Conservation (phyloP, 805 yeast genomes). For the Wickerhamiella qilinensis region DNA sequence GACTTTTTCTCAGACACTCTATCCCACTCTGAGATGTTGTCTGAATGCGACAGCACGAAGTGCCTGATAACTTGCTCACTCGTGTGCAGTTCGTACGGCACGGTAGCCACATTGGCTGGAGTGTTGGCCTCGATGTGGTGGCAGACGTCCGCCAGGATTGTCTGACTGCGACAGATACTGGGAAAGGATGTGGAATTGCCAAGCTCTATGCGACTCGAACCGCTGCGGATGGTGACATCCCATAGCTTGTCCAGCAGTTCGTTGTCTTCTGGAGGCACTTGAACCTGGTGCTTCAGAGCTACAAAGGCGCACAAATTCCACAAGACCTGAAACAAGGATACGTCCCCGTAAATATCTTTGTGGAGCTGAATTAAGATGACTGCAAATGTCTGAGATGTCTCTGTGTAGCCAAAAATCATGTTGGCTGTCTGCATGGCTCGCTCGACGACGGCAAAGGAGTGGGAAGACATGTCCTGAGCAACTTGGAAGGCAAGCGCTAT, state of each 20-base stretch:
- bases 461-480: constrained; percentile 1
- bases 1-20: not conserved
- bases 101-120: not conserved
- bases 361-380: not conserved
- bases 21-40: not conserved
- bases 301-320: not conserved
- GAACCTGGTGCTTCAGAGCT: not conserved
- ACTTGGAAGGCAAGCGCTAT: constrained; percentile 1
- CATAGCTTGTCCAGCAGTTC: not conserved
- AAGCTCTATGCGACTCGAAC: too few species aligned
- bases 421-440: not conserved
- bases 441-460: not conserved
- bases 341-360: constrained; percentile 1
- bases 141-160: not conserved
- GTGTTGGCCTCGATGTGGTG: too few species aligned
- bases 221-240: constrained; percentile 1
- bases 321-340: constrained; percentile 1
- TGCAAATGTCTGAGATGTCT: constrained; percentile 2
- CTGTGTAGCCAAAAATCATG: constrained; percentile 3
- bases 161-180: too few species aligned
- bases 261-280: not conserved
- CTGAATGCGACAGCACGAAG: not conserved
- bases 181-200: too few species aligned
- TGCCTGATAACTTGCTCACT: not conserved
- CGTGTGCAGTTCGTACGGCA: not conserved